Percentiles rank a stretch among this genome's conserved stretches.
phyloP scores from a whole-genome alignment of 768 basidiomycete species.

The Steccherinum ochraceum region DNA sequence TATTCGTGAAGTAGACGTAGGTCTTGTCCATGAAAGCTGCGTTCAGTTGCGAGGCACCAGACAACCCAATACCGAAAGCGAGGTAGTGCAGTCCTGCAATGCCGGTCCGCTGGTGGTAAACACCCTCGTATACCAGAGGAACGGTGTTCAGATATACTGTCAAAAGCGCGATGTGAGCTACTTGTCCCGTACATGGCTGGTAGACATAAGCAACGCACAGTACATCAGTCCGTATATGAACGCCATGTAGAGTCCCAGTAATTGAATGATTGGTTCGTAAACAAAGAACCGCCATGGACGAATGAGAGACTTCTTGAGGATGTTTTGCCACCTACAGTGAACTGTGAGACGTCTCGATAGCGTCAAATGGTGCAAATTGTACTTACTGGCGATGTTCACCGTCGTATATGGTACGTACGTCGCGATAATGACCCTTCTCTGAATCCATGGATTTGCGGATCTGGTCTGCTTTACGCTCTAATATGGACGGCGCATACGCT shows the following conservation, averaged over 20 bases:
- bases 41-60: conserved; percentile 42
- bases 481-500: conserved; percentile 22
- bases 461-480: conserved; percentile 43
- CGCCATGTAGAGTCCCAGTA: conserved; percentile 61
- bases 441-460: conserved; percentile 38
- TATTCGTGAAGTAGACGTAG: conserved; percentile 44
- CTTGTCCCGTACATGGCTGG: background rate
- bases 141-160: conserved; percentile 61
- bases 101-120: conserved; percentile 48
- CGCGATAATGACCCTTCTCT: conserved; percentile 33
- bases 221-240: conserved; percentile 61
- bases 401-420: conserved; percentile 47
- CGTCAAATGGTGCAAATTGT: conserved; percentile 21
- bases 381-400: too few relatives aligned
- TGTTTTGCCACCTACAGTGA: conserved; percentile 39
- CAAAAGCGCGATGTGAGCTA: background rate
- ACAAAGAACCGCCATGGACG: conserved; percentile 61
- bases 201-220: conserved; percentile 21
- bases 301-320: conserved; percentile 46
- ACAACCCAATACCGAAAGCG: conserved; percentile 35
- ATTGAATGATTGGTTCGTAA: conserved; percentile 56
- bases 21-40: conserved; percentile 52
- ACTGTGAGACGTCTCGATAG: background rate
- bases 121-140: conserved; percentile 44
- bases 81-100: conserved; percentile 64